These are phyloP conservation scores for Hypseocharis bilobata DNA, from an alignment of 441 rosid genomes.

Conservation along the genomic window DNA sequence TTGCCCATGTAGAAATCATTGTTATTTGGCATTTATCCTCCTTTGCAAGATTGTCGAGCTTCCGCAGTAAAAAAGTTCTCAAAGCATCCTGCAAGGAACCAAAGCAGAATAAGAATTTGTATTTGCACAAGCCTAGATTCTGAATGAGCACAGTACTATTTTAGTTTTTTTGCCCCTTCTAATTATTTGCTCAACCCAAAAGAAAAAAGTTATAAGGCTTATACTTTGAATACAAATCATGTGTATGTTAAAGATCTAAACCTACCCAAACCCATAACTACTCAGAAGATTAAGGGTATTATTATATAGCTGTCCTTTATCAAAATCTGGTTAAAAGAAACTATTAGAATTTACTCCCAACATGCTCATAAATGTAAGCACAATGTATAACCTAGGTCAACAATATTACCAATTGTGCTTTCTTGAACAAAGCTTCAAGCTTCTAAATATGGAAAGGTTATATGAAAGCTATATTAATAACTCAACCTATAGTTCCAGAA, in stretches of 20 bases:
- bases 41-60: conserved; percentile 87
- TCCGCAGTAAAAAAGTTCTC: conserved; percentile 82
- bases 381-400: conserved; percentile 13
- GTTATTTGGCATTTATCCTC: conserved; percentile 96
- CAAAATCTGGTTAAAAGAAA: neutral
- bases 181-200: neutral
- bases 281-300: neutral
- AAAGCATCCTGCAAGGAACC: conserved; percentile 75
- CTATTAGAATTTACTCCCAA: neutral
- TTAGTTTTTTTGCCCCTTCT: neutral
- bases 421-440: conserved; percentile 4
- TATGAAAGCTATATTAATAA: neutral
- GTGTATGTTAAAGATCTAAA: too few relatives aligned
- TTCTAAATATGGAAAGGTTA: conserved; percentile 3
- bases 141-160: neutral
- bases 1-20: conserved; percentile 98
- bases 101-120: conserved; percentile 17
- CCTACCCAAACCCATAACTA: conserved; percentile 3
- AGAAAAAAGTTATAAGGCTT: conserved; percentile 1
- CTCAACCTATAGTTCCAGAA: conserved; percentile 3
- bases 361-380: neutral
- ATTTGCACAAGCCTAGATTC: neutral
- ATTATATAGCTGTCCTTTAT: conserved; percentile 4
- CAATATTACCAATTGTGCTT: neutral
- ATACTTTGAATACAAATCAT: too few relatives aligned